Evolutionary conservation across 495 filamentous ascomycete genomes (phyloP).

Genomic region (Wilcoxina mikolae): DNA sequence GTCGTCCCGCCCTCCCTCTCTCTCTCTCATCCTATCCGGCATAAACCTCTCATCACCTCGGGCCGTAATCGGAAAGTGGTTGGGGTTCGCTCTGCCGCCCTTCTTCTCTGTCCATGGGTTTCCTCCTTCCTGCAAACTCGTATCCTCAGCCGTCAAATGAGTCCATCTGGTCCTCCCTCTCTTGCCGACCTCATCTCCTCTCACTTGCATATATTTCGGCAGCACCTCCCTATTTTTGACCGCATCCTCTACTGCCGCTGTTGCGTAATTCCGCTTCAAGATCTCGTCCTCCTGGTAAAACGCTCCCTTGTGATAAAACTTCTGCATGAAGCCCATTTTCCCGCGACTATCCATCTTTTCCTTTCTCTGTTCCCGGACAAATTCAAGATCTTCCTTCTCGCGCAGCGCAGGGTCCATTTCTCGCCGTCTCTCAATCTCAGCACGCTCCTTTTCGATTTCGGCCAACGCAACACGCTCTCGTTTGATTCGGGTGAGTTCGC

Average conservation of each 20-base stretch:
- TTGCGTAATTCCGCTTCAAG: conserved; percentile 54
- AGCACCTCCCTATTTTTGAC: conserved; percentile 62
- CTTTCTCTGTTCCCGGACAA: conserved; percentile 62
- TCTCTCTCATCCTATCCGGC: conserved; percentile 42
- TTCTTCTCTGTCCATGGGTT: conserved; percentile 32
- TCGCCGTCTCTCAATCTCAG: conserved; percentile 75
- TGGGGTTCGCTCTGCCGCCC: conserved; percentile 2
- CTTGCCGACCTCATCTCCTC: conserved; percentile 86
- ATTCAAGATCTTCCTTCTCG: conserved; percentile 68
- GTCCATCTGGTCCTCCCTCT: conserved; percentile 82
- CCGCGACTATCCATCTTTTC: conserved; percentile 68
- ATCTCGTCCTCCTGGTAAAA: conserved; percentile 72
- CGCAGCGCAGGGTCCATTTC: conserved; percentile 80
- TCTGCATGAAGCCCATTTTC: conserved; percentile 83
- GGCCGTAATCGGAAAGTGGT: not conserved
- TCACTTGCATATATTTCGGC: conserved; percentile 83
- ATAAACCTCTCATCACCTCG: conserved; percentile 52
- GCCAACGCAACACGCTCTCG: conserved; percentile 77
- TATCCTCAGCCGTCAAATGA: conserved; percentile 85
- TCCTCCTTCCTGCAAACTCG: conserved; percentile 59
- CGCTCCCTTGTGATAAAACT: conserved; percentile 92
- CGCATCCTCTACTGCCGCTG: conserved; percentile 62
- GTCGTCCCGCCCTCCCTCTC: conserved; percentile 14
- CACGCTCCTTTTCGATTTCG: conserved; percentile 64
- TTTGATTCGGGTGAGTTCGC: conserved; percentile 76